Base-by-base conservation (phyloP, 768 basidiomycete genomes). In the Trametes punicea region DNA sequence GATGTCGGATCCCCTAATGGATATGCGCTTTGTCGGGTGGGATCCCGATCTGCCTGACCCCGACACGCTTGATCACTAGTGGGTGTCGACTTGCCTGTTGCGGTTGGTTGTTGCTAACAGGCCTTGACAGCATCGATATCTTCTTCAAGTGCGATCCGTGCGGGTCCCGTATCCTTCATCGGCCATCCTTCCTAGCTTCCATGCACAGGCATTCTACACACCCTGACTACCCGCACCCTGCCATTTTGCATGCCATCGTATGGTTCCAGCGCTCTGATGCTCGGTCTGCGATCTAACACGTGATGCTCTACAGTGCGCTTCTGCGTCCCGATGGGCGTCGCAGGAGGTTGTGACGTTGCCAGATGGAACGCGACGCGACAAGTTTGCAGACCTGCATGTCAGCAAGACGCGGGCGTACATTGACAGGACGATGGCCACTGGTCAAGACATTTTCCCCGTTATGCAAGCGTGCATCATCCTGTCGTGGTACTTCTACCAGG, bases 121-220 rank as follows among this genome's bases (percentile, higher is more conserved):
- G n/a, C 15, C 10, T n/a, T n/a, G 26, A 29, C 62, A 93, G 90
- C 59, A 82, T 96, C 65, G 90, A 93, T 31, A 76, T 88, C 10
- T 97, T 93, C 73, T 97, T 96, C 71, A 82, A 83, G 67, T 87
- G 85, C 64, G 92, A 94, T 68, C 92, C 93, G 39, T 92, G 90
- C 65, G 84, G 89, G 42, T 87, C 92, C 23, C 82, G 90, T 42
- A 84, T 95, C 47, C 74, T 97, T 31, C 92, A 96, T 67, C 82
- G 83, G 9, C 82, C 86, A 11, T 85, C 88, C 8, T 90, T 97
- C 69, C 71, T 93, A 23, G 79, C 88, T 15, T 86, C 90, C 3
- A 80, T 96, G 80, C 81, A 81, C 61, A 74, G 93, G 41, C 83
- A 90, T 46, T 92, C 94, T 3, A 79, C 82, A 54, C 88, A 93